phyloP scores from a whole-genome alignment of 495 filamentous ascomycete species.

The Beverwykella pulmonaria region DNA sequence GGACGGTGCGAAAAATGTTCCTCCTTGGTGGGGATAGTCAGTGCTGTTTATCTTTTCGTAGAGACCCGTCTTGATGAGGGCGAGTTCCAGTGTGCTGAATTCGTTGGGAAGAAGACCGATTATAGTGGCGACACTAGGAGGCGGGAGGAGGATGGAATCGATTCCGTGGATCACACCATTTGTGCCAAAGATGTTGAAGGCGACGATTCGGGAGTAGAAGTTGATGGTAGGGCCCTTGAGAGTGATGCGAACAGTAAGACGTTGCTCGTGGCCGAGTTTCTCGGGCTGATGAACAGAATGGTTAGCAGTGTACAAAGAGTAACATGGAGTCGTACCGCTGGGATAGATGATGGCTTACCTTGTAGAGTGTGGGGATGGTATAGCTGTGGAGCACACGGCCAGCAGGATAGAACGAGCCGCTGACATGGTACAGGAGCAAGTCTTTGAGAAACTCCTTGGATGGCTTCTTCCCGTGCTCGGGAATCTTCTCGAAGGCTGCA shows the following conservation, averaged over 20 bases:
- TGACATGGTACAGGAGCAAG: conserved; percentile 71
- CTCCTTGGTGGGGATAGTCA: conserved; percentile 50
- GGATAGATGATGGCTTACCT: neutral
- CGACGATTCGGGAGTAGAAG: conserved; percentile 67
- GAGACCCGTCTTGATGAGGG: conserved; percentile 69
- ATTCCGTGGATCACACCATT: conserved; percentile 84
- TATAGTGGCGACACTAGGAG: conserved; percentile 60
- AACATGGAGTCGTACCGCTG: conserved; percentile 65
- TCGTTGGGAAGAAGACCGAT: conserved; percentile 68
- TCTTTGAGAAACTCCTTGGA: conserved; percentile 66
- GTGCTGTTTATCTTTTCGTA: conserved; percentile 50
- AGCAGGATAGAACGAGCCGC: conserved; percentile 62
- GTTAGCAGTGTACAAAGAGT: conserved; percentile 54
- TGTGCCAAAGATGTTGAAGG: conserved; percentile 63
- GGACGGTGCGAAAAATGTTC: conserved; percentile 74
- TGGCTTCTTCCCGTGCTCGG: conserved; percentile 56
- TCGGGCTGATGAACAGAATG: conserved; percentile 43
- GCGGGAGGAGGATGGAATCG: conserved; percentile 71
- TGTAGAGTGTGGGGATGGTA: conserved; percentile 61
- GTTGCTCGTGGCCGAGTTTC: conserved; percentile 65
- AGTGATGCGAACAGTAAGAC: conserved; percentile 62
- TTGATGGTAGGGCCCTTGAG: conserved; percentile 69
- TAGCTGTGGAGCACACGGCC: conserved; percentile 60
- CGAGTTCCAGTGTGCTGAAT: conserved; percentile 78
- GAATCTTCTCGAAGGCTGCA: conserved; percentile 70